These are phyloP conservation scores for Cercospora janseana DNA, from an alignment of 2,329 filamentous ascomycete species.

Conservation along the genomic window DNA sequence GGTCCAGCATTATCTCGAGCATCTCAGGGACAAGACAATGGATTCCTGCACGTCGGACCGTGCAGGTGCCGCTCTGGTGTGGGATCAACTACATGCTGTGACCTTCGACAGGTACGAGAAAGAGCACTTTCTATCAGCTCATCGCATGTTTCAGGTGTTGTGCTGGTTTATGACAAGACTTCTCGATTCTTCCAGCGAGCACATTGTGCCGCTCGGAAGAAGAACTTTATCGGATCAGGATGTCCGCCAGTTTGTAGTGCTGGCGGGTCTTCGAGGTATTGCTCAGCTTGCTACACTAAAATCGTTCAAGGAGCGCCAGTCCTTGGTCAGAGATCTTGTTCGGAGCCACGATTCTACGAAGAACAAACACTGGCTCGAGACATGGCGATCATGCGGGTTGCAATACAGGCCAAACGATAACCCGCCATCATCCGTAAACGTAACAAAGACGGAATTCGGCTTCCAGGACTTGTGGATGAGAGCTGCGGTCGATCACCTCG, in stretches of 20 bases:
- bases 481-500: neutral
- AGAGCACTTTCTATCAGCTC: constrained; percentile 5
- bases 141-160: constrained; percentile 12
- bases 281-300: neutral
- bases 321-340: neutral
- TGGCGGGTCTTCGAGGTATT: constrained; percentile 3
- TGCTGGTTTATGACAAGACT: constrained; percentile 15
- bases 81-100: neutral
- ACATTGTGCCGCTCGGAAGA: constrained; percentile 7
- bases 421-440: neutral
- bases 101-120: constrained; percentile 4
- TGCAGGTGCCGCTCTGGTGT: neutral
- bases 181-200: neutral
- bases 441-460: neutral
- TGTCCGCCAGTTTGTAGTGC: constrained; percentile 13
- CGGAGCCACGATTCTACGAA: neutral
- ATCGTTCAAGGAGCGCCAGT: constrained; percentile 10
- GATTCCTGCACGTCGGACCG: neutral
- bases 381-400: neutral
- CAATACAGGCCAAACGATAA: neutral
- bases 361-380: neutral
- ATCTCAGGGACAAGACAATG: neutral
- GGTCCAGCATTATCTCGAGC: constrained; percentile 16
- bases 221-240: constrained; percentile 8
- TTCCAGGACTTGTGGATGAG: constrained; percentile 17